Evolutionary conservation across 257 asterid species (phyloP), one percentile per base, ranked within the genome.

Genomic region (Solanum etuberosum): DNA sequence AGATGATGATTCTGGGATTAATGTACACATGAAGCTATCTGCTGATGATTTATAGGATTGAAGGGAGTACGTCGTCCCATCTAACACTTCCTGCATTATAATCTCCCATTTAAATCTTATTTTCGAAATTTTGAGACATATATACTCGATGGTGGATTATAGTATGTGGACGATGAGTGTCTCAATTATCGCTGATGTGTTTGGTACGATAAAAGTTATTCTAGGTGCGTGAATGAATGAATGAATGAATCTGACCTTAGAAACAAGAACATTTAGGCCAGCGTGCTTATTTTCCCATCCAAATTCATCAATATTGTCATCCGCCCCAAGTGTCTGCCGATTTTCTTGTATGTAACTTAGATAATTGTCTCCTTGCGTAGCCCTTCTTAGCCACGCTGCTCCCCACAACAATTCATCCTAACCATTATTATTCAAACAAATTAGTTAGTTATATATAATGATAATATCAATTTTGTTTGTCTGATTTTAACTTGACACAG

Each of bases 281-380:
- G 99, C 99, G 83, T 97, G 99, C 91, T 97, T 97, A 86, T 97
- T 96, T 91, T 97, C 99, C 99, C 99, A 97, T 18, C 99, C 99
- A 34, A 97, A 97, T 90, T 97, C 99, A 48, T 97, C 92, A 21
- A 92, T 94, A 48, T 92, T 96, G 88, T 97, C 99, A 32, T 93
- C 98, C 0, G 98, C 98, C 9, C 99, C 99, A 3, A 97, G 90
- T 37, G 98, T 93, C 89, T 96, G 95, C 9, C 94, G 94, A 86
- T 97, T 96, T 93, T 89, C 86, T 86, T 97, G 96, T 85, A 97
- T 80, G 95, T 97, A 97, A 87, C 85, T 87, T 54, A 95, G 96
- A 90, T 97, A 97, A 82, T 93, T 92, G 63, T 93, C 94, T 85
- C 90, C 90, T 23, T 91, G 92, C 9, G 99, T 88, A 21, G 99